A percentile compares a stretch with the other conserved stretches of the same genome.
Conservation (phyloP, 2,329 filamentous ascomycete genomes). For the Botrytis fragariae region DNA sequence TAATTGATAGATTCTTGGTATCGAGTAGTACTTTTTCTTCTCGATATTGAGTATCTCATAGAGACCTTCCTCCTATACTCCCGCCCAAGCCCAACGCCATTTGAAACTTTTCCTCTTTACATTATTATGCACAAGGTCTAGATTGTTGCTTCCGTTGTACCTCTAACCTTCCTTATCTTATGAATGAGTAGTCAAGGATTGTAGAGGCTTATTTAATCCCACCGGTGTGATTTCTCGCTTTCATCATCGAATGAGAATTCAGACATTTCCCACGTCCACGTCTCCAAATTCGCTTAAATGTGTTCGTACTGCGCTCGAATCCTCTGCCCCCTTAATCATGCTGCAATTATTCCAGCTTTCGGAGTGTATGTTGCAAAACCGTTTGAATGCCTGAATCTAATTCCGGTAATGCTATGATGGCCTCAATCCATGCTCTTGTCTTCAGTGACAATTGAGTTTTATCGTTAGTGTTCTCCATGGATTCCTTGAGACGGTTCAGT, state of each 20-base stretch:
- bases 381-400: conserved; percentile 56
- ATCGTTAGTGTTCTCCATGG: conserved; percentile 46
- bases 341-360: conserved; percentile 30
- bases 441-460: conserved; percentile 48
- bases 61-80: neutral
- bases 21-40: neutral
- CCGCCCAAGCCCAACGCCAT: neutral
- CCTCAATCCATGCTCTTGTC: conserved; percentile 53
- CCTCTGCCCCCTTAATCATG: neutral
- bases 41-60: neutral
- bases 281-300: neutral
- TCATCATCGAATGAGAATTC: neutral
- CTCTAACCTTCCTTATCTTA: neutral
- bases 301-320: neutral
- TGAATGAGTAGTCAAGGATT: neutral
- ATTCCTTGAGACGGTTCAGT: conserved; percentile 59
- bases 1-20: conserved; percentile 5
- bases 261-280: neutral
- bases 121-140: conserved; percentile 11
- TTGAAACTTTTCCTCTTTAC: neutral
- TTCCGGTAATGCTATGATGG: conserved; percentile 47
- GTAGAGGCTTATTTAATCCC: neutral
- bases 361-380: conserved; percentile 51
- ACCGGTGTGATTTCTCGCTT: neutral
- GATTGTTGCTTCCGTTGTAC: neutral